Conservation (phyloP, 163 green algal genomes). For the Prototheca wickerhamii region DNA sequence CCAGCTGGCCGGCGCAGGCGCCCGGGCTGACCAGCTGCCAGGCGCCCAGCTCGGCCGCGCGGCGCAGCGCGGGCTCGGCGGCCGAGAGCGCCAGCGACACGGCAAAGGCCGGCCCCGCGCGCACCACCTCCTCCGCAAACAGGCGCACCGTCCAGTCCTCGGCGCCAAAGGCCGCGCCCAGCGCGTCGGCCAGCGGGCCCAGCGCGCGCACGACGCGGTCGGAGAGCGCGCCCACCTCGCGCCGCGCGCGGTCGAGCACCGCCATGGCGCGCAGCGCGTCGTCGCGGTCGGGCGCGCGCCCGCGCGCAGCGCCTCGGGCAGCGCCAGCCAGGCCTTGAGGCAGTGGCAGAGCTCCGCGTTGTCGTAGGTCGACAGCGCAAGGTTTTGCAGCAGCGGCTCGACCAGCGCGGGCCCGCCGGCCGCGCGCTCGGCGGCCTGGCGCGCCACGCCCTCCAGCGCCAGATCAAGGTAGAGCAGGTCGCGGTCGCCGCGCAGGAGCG, state of each 20-base stretch:
- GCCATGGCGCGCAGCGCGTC: conserved; percentile 80
- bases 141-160: conserved; percentile 73
- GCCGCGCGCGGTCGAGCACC: conserved; percentile 79
- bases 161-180: conserved; percentile 66
- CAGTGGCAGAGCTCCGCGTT: conserved; percentile 89
- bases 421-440: conserved; percentile 70
- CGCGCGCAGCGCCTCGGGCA: conserved; percentile 31
- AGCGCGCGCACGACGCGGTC: conserved; percentile 54
- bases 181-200: conserved; percentile 37
- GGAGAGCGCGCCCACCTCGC: conserved; percentile 49
- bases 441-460: conserved; percentile 74
- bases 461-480: conserved; percentile 93
- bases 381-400: conserved; percentile 83
- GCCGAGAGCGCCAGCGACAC: conserved; percentile 68
- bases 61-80: conserved; percentile 75
- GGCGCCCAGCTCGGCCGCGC: conserved; percentile 75
- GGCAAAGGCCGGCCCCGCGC: conserved; percentile 85
- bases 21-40: conserved; percentile 93
- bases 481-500: conserved; percentile 28
- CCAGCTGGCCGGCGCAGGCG: conserved; percentile 57
- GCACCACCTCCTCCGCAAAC: conserved; percentile 94
- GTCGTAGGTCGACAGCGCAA: conserved; percentile 73
- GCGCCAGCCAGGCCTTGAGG: conserved; percentile 70
- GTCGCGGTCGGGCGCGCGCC: conserved; percentile 58
- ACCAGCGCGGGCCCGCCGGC: conserved; percentile 66